Evolutionary conservation across 139 green algal species (phyloP), one percentile per base, ranked within the genome.

Genomic region (Tetraselmis striata): DNA sequence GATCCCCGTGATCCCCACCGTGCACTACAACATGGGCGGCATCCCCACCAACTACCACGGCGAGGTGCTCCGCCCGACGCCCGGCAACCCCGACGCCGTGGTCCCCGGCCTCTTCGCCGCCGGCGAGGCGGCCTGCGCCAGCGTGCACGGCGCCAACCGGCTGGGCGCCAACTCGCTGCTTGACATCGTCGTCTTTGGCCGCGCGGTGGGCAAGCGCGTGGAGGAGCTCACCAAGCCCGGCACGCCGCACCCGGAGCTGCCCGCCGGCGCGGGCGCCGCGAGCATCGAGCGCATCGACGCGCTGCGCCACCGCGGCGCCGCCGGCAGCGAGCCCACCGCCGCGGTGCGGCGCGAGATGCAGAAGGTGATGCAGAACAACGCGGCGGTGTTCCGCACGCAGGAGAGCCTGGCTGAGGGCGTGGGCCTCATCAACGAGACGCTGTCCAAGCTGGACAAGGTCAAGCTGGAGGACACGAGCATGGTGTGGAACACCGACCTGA

Each of bases 21-120:
- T 99, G 81, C 96, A 99, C 89, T 99, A 99, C 92, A 99, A 99
- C 91, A 99, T 99, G 96, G 96, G 96, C 25, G 96, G 96, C 84
- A 94, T 99, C 77, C 96, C 96, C 45, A 99, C 96, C 81, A 99
- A 99, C 91, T 95, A 97, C 87, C 85, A 93, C 29, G 96, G 96
- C 28, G 90, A 98, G 89, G 92, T 92, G 59, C 85, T 93, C 26
- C 31, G 32, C 22, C 90, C 91, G 26, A 87, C 27, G 79, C 80
- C 31, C 2, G 87, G 79, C 79, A 86, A 98, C 85, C 93, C 94
- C 28, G 94, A 98, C 83, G 77, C 80, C 1, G 83, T 98, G 0
- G 95, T 99, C 59, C 95, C 96, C 0, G 97, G 97, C 59, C 93
- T 99, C 1, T 87, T 99, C 83, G 97, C 97, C 0, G 95, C 95